phyloP scores from a whole-genome alignment of 2,329 filamentous ascomycete genomes.

The Stromatinia cepivora region DNA sequence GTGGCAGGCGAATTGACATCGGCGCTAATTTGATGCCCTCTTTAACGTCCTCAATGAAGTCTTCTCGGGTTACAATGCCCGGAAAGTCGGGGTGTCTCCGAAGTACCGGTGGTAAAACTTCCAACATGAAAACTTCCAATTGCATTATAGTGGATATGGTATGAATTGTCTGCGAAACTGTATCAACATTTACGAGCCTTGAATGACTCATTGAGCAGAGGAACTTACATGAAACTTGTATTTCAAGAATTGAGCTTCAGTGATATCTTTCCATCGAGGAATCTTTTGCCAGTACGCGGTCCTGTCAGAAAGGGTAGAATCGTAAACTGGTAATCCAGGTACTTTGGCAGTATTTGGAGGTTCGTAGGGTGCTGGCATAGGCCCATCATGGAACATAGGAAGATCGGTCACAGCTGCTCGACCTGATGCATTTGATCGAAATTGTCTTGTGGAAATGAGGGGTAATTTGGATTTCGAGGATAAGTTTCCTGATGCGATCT shows the following conservation, averaged over 20 bases:
- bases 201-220: background rate
- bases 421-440: constrained; percentile 23
- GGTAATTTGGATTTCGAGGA: constrained; percentile 15
- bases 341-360: background rate
- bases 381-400: constrained; percentile 16
- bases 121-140: constrained; percentile 51
- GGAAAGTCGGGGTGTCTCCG: constrained; percentile 42
- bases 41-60: constrained; percentile 56
- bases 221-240: constrained; percentile 57
- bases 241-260: constrained; percentile 51
- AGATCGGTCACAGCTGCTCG: constrained; percentile 14
- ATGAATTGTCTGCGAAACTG: background rate
- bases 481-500: background rate
- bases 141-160: constrained; percentile 15
- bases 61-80: constrained; percentile 49
- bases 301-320: constrained; percentile 26
- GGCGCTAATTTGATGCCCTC: constrained; percentile 54
- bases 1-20: constrained; percentile 62
- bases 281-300: constrained; percentile 53
- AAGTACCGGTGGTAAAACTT: constrained; percentile 52
- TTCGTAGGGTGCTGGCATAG: constrained; percentile 14
- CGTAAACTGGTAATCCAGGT: constrained; percentile 15
- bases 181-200: background rate
- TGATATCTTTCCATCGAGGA: constrained; percentile 50
- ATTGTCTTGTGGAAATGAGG: constrained; percentile 15